A percentile compares a stretch with the other conserved stretches of the same genome.
Conservation (phyloP, 345 rosid species). For the Cardamine resedifolia region DNA sequence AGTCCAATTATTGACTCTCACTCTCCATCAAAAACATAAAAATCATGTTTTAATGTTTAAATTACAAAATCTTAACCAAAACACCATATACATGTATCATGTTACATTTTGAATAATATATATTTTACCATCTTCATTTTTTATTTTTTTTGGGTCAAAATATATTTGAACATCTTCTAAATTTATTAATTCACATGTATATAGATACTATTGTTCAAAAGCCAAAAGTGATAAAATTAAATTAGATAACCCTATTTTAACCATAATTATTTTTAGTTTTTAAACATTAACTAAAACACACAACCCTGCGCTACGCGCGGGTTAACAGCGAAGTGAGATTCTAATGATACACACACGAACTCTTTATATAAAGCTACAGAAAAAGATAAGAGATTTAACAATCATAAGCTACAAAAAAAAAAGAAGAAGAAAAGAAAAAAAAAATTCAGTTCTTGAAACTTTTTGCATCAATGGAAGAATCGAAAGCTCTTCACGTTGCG, state of each 20-base stretch:
- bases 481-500: conserved; percentile 20
- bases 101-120: not conserved
- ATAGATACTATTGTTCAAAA: not conserved
- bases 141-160: not conserved
- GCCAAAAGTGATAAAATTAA: too few species aligned
- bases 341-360: too few species aligned
- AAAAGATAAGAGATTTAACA: too few species aligned
- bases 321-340: not conserved
- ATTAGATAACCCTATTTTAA: not conserved
- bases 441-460: too few species aligned
- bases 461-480: too few species aligned
- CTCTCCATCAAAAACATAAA: not conserved
- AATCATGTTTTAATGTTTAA: too few species aligned
- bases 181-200: not conserved
- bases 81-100: not conserved
- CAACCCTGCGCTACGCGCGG: not conserved
- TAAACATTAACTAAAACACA: not conserved
- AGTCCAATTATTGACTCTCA: not conserved
- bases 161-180: not conserved
- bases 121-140: not conserved
- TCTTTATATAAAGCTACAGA: too few species aligned
- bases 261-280: not conserved
- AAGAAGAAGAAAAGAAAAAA: too few species aligned
- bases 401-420: too few species aligned
- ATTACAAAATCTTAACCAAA: not conserved